These are phyloP conservation scores for Vaucheria bursata DNA, from an alignment of 352 stramenopile species.

Conservation along the genomic window DNA sequence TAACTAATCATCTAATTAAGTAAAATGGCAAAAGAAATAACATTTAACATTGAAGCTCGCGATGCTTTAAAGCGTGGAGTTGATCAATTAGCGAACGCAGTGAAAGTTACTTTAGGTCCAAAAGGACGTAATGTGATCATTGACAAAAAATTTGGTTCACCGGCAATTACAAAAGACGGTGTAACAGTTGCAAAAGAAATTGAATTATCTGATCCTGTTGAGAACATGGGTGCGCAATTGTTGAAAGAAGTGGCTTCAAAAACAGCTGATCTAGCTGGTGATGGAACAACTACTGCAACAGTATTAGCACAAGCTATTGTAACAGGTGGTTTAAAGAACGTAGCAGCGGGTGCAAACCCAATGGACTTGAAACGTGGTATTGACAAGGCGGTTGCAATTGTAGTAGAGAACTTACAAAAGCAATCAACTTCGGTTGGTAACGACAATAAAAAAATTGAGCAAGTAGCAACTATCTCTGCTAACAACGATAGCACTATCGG, in stretches of 20 bases:
- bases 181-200: constrained; percentile 94
- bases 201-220: constrained; percentile 89
- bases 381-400: constrained; percentile 89
- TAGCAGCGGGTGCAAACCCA: constrained; percentile 99
- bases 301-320: constrained; percentile 98
- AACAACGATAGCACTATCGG: constrained; percentile 94
- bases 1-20: too few species aligned
- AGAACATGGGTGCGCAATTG: constrained; percentile 72
- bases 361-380: constrained; percentile 95
- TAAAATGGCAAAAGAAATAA: not conserved
- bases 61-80: not conserved
- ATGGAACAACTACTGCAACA: constrained; percentile 98
- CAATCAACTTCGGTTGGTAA: constrained; percentile 93
- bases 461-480: constrained; percentile 98
- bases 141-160: constrained; percentile 90
- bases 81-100: not conserved
- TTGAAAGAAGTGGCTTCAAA: constrained; percentile 84
- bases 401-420: constrained; percentile 85
- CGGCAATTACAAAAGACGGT: constrained; percentile 97
- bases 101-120: constrained; percentile 88
- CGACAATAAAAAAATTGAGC: constrained; percentile 95
- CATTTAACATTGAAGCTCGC: not conserved
- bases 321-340: constrained; percentile 64
- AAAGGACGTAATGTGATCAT: constrained; percentile 99
- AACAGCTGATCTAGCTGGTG: constrained; percentile 98